Evolutionary conservation across 495 filamentous ascomycete species (phyloP).

Genomic region (Aspergillus bridgeri): DNA sequence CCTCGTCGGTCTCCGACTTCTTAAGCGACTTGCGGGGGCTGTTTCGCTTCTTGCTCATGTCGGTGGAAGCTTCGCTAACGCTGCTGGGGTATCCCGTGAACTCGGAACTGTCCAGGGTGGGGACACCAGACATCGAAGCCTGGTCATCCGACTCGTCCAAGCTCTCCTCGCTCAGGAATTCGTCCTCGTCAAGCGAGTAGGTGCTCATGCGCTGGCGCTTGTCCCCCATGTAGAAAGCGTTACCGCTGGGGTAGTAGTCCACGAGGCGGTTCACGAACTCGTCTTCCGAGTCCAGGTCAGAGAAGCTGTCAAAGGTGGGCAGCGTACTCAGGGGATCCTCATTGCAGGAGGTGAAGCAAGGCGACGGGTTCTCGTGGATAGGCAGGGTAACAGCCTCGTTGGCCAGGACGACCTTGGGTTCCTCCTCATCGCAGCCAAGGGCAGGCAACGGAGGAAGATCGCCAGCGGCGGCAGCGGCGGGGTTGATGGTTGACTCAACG

Average conservation of each 20-base stretch:
- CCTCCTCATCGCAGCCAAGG: slow-evolving; percentile 67
- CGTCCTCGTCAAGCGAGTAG: slow-evolving; percentile 66
- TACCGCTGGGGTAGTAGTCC: slow-evolving; percentile 58
- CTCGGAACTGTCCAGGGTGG: slow-evolving; percentile 38
- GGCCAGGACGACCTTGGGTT: slow-evolving; percentile 70
- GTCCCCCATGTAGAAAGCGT: slow-evolving; percentile 61
- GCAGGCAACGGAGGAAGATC: slow-evolving; percentile 70
- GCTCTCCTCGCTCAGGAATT: slow-evolving; percentile 69
- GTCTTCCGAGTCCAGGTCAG: slow-evolving; percentile 90
- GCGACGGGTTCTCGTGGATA: slow-evolving; percentile 46
- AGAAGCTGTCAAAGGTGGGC: slow-evolving; percentile 77
- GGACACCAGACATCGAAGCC: slow-evolving; percentile 50
- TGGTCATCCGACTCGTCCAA: slow-evolving; percentile 74
- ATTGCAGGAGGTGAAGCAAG: slow-evolving; percentile 46
- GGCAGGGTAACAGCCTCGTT: slow-evolving; percentile 58
- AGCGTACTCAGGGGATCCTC: slow-evolving; percentile 58
- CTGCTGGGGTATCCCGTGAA: slow-evolving; percentile 24
- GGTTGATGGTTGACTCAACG: slow-evolving; percentile 59
- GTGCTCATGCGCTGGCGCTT: slow-evolving; percentile 76
- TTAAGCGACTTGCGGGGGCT: slow-evolving; percentile 45
- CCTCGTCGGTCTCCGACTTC: slow-evolving; percentile 40
- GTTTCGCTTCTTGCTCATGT: slow-evolving; percentile 60
- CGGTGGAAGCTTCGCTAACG: slow-evolving; percentile 31
- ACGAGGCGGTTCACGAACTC: slow-evolving; percentile 78
- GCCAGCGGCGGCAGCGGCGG: slow-evolving; percentile 45